A percentile compares a stretch with the other conserved stretches of the same genome.
phyloP scores from a whole-genome alignment of 139 green algal species.

The Deuterostichococcus epilithicus region DNA sequence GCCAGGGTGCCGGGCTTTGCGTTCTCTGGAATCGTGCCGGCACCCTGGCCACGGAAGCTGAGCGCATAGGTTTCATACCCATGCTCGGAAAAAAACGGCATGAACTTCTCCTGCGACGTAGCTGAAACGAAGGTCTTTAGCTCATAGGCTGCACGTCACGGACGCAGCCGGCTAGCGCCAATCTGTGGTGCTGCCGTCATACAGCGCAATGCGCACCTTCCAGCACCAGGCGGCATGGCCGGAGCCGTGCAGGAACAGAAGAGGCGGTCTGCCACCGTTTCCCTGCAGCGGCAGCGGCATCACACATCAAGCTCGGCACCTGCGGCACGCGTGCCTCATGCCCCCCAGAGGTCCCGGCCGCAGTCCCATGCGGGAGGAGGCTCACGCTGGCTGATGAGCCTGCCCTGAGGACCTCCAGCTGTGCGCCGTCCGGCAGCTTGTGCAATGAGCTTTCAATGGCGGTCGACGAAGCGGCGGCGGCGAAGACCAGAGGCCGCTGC shows the following conservation, averaged over 20 bases:
- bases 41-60: slow-evolving; percentile 65
- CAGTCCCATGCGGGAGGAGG: too few relatives aligned
- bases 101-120: slow-evolving; percentile 58
- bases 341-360: too few relatives aligned
- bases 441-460: neutral
- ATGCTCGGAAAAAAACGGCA: slow-evolving; percentile 68
- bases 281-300: neutral
- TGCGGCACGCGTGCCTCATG: too few relatives aligned
- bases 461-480: too few relatives aligned
- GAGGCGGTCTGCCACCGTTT: slow-evolving; percentile 31
- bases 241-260: slow-evolving; percentile 87
- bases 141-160: too few relatives aligned
- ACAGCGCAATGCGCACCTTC: slow-evolving; percentile 30
- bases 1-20: slow-evolving; percentile 45
- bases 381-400: too few relatives aligned
- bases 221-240: slow-evolving; percentile 93
- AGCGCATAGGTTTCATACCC: slow-evolving; percentile 70
- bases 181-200: too few relatives aligned
- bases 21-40: slow-evolving; percentile 22
- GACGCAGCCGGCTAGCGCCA: too few relatives aligned
- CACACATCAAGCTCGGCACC: too few relatives aligned
- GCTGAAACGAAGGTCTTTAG: too few relatives aligned
- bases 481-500: too few relatives aligned
- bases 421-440: slow-evolving; percentile 32
- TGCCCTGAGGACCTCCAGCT: slow-evolving; percentile 33